Evolutionary conservation across 352 stramenopile genomes (phyloP), one percentile per base, ranked within the genome.

Genomic region (Globisporangium heterothallicum): DNA sequence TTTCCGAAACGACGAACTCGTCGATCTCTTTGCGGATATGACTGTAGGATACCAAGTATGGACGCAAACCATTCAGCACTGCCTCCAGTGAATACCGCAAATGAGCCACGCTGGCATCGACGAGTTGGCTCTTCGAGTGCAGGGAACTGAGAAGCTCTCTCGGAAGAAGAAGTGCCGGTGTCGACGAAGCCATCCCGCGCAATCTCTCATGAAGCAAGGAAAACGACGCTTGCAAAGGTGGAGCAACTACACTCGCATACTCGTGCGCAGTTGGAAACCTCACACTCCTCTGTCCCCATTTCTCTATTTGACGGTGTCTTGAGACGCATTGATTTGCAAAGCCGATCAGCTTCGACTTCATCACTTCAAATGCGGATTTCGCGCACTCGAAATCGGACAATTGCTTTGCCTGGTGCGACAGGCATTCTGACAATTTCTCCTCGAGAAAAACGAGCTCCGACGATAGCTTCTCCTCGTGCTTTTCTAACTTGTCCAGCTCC

Each of bases 271-370:
- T 56, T 21, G 50, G 49, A 6, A 76, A 74, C 3, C 4, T 49
- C 24, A 63, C 45, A 22, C 54, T 58, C 55, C 69, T 70, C 24
- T 59, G 27, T 27, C 53, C 65, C 69, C 63, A 86, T 29, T 26
- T 26, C 50, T 70, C 49, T 34, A 87, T 74, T 53, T 89, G 72
- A 36, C 56, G 55, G 42, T 87, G 72, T 30, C 67, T 68, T 51
- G 61, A 43, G n/a, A 65, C 48, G 32, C 77, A 88, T 53, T 85
- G 65, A 3, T 64, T 61, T 12, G 53, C 65, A 53, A 88, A 86
- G 18, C 44, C 43, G 3, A 41, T 49, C 7, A 84, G 50, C 42
- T 61, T 66, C 9, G 46, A 10, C 35, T 57, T 60, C 19, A 57
- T 40, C 9, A 26, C 49, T n/a, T 46, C 44, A 13, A 36, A 35